Conservation (phyloP, 1,284 basidiomycete species). For the Phaffia rhodozyma region DNA sequence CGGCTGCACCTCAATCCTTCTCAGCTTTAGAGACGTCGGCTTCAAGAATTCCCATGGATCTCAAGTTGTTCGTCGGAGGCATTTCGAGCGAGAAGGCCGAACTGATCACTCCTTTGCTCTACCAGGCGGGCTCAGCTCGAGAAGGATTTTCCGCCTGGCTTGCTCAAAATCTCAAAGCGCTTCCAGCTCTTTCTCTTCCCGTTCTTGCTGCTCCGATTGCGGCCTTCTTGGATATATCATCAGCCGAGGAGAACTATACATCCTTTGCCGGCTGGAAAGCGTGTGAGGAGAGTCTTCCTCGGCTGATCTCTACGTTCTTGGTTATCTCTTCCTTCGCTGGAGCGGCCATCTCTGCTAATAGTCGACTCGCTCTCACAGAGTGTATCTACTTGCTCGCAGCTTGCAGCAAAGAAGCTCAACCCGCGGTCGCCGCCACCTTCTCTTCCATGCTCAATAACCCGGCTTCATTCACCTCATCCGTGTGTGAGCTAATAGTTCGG, state of each 20-base stretch:
- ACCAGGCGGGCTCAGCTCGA: conserved; percentile 12
- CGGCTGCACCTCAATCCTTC: conserved; percentile 1
- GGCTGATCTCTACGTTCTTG: conserved; percentile 2
- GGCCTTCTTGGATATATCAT: conserved; percentile 9
- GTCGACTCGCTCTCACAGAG: background rate
- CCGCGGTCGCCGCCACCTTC: no score
- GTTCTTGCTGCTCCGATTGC: conserved; percentile 1
- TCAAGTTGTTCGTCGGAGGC: conserved; percentile 7
- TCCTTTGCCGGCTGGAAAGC: conserved; percentile 6
- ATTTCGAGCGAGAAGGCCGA: conserved; percentile 11
- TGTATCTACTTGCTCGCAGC: background rate
- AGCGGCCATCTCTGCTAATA: background rate
- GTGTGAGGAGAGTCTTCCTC: conserved; percentile 3
- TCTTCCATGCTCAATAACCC: no score
- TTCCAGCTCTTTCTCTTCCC: background rate
- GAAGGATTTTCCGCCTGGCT: conserved; percentile 14
- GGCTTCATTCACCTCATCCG: no score
- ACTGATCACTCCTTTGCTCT: conserved; percentile 13
- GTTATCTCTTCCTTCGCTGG: background rate
- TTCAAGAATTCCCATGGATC: conserved; percentile 7
- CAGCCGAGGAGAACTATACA: background rate
- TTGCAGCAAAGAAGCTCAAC: no score
- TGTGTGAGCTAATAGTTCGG: no score
- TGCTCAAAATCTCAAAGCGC: background rate
- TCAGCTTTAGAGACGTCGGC: background rate